phyloP scores from a whole-genome alignment of 495 filamentous ascomycete species.

The Podospora sp. region DNA sequence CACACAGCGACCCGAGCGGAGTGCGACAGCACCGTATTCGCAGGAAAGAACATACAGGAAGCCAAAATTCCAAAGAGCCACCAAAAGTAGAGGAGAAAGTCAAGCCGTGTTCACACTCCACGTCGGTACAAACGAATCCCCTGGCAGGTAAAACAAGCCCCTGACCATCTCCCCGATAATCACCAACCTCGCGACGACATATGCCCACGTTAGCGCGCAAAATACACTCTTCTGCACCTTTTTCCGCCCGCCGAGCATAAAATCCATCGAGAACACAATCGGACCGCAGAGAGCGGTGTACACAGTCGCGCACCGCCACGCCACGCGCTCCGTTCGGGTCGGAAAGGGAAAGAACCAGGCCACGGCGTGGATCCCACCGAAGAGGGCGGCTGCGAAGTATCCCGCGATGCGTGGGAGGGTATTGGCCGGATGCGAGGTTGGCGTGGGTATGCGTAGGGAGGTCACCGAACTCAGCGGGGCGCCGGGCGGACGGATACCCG shows the following conservation, averaged over 20 bases:
- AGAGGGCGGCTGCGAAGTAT: not conserved
- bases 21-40: too few species aligned
- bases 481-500: not conserved
- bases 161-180: not conserved
- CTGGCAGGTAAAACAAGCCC: not conserved
- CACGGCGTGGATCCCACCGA: constrained; percentile 1
- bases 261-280: not conserved
- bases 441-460: not conserved
- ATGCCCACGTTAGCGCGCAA: not conserved
- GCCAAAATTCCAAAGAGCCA: too few species aligned
- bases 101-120: not conserved
- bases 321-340: not conserved
- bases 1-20: too few species aligned
- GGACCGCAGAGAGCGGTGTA: not conserved
- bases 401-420: not conserved
- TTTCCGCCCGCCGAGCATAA: not conserved
- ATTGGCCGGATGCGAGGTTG: not conserved
- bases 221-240: not conserved
- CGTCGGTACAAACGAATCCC: not conserved
- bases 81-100: too few species aligned
- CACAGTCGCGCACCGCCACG: not conserved
- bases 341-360: not conserved
- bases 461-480: not conserved
- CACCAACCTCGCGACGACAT: not conserved
- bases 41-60: too few species aligned